Evolutionary conservation across 2,329 filamentous ascomycete genomes (phyloP), one percentile per base, ranked within the genome.

Genomic region (Acephala macrosclerotiorum): DNA sequence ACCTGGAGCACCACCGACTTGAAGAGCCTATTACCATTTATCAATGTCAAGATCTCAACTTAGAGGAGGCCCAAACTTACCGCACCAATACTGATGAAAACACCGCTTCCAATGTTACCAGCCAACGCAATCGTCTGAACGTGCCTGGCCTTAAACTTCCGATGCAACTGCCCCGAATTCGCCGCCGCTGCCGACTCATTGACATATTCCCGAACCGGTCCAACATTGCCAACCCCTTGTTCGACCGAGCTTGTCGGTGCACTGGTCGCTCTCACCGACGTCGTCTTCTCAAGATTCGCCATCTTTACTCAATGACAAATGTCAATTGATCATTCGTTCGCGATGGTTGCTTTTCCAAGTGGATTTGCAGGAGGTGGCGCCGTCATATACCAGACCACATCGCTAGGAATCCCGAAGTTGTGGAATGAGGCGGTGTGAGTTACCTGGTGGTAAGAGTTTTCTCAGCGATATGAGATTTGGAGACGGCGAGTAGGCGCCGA

Each of bases 1-100:
- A 57, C 80, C 79, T 16, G 74, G 77, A 33, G 82, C 83, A 26
- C 83, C 83, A 71, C 80, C 81, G 6, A 75, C 79, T 6, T 79
- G 78, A 63, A 84, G 78, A 2, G 81, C 80, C 58, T 74, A 70
- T 36, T 16, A 82, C n/a, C 82, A 45, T 79, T 80, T 25, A 35
- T 29, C 33, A 33, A 25, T 5, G 2, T 33, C 18, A n/a, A n/a
- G n/a, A 57, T 35, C n/a, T 20, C 53, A n/a, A n/a, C 20, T 3
- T 33, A 6, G 2, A 14, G 53, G 53, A 18, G 18, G 3, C 25
- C n/a, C 25, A 25, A 6, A 57, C 53, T 57, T n/a, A 57, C 53
- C 6, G 53, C 53, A 16, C 53, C 53, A n/a, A 57, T 4, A 57
- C 53, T 57, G 53, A 57, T 57, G 25, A 57, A 57, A 57, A 57